Percentiles rank a stretch among this genome's conserved stretches.
phyloP scores from a whole-genome alignment of 2,329 filamentous ascomycete species.

The Cytospora mali region DNA sequence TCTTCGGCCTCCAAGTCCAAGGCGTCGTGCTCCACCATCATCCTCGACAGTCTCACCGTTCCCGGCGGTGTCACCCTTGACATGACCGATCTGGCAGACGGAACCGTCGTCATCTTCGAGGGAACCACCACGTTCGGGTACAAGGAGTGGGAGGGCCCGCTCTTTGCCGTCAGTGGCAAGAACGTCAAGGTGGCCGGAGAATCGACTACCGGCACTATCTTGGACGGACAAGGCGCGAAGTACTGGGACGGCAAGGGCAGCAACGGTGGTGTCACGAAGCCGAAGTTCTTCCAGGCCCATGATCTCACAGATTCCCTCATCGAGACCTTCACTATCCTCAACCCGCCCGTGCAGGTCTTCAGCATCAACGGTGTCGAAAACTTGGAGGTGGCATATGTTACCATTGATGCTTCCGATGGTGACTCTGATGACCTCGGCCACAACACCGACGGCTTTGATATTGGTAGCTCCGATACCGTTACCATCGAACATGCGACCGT shows the following conservation, averaged over 20 bases:
- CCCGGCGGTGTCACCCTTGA: conserved; percentile 43
- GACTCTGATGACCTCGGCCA: conserved; percentile 37
- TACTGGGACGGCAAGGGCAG: conserved; percentile 40
- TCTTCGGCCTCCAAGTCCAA: conserved; percentile 45
- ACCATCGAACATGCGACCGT: conserved; percentile 56
- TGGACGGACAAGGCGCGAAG: conserved; percentile 28
- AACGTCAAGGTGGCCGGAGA: conserved; percentile 33
- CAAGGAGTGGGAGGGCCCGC: conserved; percentile 64
- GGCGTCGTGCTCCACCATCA: conserved; percentile 46
- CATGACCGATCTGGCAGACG: conserved; percentile 37
- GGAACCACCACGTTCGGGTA: conserved; percentile 44
- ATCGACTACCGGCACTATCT: conserved; percentile 29
- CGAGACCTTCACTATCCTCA: conserved; percentile 43
- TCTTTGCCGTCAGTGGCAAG: conserved; percentile 30
- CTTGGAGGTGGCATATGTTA: conserved; percentile 41
- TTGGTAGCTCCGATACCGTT: conserved; percentile 53
- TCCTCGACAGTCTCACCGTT: conserved; percentile 41
- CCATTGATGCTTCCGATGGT: conserved; percentile 44
- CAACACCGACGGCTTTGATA: conserved; percentile 64
- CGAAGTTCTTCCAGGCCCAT: conserved; percentile 54
- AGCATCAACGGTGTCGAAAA: conserved; percentile 42
- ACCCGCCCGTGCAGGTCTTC: conserved; percentile 48
- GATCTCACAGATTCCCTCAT: conserved; percentile 42
- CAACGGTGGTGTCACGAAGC: conserved; percentile 44
- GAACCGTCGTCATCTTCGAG: conserved; percentile 41